Conservation (phyloP, 2,329 filamentous ascomycete genomes). For the Pochonia chlamydosporia region DNA sequence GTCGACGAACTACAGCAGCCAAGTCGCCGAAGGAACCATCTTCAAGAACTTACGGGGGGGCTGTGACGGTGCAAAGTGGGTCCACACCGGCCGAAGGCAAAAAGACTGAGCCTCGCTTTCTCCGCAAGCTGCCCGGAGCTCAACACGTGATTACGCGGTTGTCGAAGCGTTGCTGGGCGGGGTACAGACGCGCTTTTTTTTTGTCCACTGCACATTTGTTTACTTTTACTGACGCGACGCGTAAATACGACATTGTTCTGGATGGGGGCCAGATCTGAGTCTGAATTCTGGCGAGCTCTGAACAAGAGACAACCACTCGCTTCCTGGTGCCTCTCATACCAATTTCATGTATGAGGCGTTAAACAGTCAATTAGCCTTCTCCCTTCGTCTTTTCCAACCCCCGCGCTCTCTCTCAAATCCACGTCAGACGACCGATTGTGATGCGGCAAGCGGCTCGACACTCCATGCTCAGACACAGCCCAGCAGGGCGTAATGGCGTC, state of each 20-base stretch:
- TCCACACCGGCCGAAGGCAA: neutral
- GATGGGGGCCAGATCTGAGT: neutral
- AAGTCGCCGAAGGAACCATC: neutral
- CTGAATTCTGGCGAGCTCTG: neutral
- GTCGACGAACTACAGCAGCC: neutral
- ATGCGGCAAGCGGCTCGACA: neutral
- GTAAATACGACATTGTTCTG: neutral
- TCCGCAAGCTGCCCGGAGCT: too few relatives aligned
- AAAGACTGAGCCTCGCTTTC: too few relatives aligned
- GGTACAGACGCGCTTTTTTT: constrained; percentile 11
- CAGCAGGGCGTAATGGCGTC: neutral
- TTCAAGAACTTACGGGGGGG: neutral
- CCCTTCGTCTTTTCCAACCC: constrained; percentile 17
- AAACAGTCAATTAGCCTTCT: neutral
- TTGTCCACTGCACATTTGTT: constrained; percentile 11
- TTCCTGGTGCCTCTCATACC: constrained; percentile 19
- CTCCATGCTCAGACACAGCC: neutral
- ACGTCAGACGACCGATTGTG: constrained; percentile 12
- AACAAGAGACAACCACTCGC: constrained; percentile 7
- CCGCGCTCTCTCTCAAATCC: constrained; percentile 2
- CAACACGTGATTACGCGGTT: constrained; percentile 15
- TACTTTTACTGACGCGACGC: constrained; percentile 11
- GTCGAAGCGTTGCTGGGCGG: constrained; percentile 11
- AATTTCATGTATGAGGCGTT: constrained; percentile 20
- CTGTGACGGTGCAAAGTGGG: neutral